A percentile compares a stretch with the other conserved stretches of the same genome.
phyloP scores from a whole-genome alignment of 345 rosid species.

The Moricandia moricandioides region DNA sequence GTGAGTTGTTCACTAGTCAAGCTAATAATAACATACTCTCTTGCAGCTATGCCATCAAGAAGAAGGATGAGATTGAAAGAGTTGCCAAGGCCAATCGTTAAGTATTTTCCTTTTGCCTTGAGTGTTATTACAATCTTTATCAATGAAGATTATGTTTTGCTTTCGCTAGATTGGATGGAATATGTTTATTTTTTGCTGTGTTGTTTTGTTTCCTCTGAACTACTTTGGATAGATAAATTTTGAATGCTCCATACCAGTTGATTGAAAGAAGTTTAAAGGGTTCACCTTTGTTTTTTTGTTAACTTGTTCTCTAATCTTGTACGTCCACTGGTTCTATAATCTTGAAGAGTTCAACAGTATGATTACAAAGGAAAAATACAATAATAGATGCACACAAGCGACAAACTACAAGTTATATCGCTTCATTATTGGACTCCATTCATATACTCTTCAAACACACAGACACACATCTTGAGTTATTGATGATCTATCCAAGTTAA shows the following conservation, averaged over 20 bases:
- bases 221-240: slow-evolving; percentile 26
- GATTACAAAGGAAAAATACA: neutral
- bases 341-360: neutral
- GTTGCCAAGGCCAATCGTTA: slow-evolving; percentile 88
- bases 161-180: slow-evolving; percentile 13
- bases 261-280: neutral
- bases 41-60: slow-evolving; percentile 73
- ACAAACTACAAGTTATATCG: neutral
- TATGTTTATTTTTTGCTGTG: slow-evolving; percentile 25
- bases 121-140: slow-evolving; percentile 7
- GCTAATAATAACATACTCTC: neutral
- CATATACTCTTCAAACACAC: neutral
- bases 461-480: neutral
- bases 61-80: slow-evolving; percentile 86
- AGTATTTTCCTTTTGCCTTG: slow-evolving; percentile 6
- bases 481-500: neutral
- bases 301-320: neutral
- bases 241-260: neutral
- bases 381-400: neutral
- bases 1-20: neutral
- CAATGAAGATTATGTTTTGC: neutral
- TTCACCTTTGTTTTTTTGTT: neutral
- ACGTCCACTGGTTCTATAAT: neutral
- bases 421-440: neutral
- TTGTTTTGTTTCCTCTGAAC: slow-evolving; percentile 22